phyloP scores from a whole-genome alignment of 2,329 filamentous ascomycete species.

The Xylariales sp. region DNA sequence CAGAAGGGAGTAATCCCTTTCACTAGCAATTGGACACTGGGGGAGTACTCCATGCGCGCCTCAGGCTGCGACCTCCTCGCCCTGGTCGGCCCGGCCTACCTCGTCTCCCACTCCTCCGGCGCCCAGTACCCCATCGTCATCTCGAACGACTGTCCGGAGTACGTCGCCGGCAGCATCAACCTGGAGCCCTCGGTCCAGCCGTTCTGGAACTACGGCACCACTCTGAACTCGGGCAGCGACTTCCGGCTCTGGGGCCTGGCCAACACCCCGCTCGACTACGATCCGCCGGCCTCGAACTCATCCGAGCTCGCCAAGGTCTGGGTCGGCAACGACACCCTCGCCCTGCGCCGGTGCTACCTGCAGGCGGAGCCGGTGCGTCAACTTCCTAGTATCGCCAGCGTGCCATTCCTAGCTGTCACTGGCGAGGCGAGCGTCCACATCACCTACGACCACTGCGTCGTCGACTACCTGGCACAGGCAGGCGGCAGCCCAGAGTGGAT shows the following conservation, averaged over 20 bases:
- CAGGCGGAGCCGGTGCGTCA: constrained; percentile 25
- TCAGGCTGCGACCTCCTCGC: constrained; percentile 17
- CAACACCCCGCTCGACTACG: constrained; percentile 23
- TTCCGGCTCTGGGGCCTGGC: constrained; percentile 20
- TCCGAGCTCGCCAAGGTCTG: constrained; percentile 19
- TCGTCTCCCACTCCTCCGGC: constrained; percentile 23
- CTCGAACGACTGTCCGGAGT: constrained; percentile 20
- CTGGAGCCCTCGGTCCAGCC: constrained; percentile 24
- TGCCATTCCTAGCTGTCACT: constrained; percentile 42
- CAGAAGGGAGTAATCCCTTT: constrained; percentile 37
- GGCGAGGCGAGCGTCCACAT: constrained; percentile 46
- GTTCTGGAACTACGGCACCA: constrained; percentile 18
- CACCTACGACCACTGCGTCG: constrained; percentile 48
- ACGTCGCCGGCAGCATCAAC: constrained; percentile 24
- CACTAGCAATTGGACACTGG: constrained; percentile 14
- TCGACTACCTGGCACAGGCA: constrained; percentile 43
- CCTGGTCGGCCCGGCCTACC: constrained; percentile 21
- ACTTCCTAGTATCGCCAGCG: constrained; percentile 37
- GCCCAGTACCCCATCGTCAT: constrained; percentile 12
- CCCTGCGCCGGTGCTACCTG: constrained; percentile 20
- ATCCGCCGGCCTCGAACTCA: constrained; percentile 17
- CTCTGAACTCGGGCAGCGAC: constrained; percentile 8
- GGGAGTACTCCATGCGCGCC: constrained; percentile 17
- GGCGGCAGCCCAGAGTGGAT: constrained; percentile 39
- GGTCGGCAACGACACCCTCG: constrained; percentile 16